Evolutionary conservation across 768 basidiomycete genomes (phyloP), one percentile per base, ranked within the genome.

Genomic region (Leccinum uliginosum): DNA sequence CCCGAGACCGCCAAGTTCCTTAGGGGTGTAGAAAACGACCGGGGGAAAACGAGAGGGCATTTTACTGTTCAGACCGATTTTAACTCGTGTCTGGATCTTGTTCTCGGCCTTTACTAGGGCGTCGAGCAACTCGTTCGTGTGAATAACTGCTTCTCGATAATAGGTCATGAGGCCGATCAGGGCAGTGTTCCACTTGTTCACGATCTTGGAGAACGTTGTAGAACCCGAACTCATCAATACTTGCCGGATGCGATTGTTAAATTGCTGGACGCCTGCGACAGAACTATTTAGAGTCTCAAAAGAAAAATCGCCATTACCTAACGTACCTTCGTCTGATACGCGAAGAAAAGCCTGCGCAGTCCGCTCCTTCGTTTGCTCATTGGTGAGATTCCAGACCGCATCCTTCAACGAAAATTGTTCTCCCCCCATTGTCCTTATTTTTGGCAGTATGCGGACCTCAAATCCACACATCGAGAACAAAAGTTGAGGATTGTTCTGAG

Each of bases 1-100:
- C 53, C 97, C 97, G 45, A 98, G 84, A 71, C 96, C 97, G 70
- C 96, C 97, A 30, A 98, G 77, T 79, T 98, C 97, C 86, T 98
- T 98, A 0, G 93, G 95, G 6, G 93, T 95, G 70, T 97, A 96
- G 79, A 94, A 96, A 8, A 95, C 90, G 15, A 92, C 90, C 11
- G 96, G 89, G 55, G 97, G 96, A 83, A 98, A 98, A 81, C 94
- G 89, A 4, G 94, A 97, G 23, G 97, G 97, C 97, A 99, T 98
- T 78, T 98, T 97, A 73, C 90, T 92, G 80, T 98, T 97, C 64
- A 97, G 69, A n/a, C 96, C 97, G 60, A 99, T 98, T 82, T 98
- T 98, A 67, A 99, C 96, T 75, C 97, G 92, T 3, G 95, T 98
- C 74, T 99, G 97, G 48, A 98, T 96, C 80, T 98, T 98, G 83